phyloP scores from a whole-genome alignment of 352 stramenopile genomes.

The Phytophthora cryptogea region DNA sequence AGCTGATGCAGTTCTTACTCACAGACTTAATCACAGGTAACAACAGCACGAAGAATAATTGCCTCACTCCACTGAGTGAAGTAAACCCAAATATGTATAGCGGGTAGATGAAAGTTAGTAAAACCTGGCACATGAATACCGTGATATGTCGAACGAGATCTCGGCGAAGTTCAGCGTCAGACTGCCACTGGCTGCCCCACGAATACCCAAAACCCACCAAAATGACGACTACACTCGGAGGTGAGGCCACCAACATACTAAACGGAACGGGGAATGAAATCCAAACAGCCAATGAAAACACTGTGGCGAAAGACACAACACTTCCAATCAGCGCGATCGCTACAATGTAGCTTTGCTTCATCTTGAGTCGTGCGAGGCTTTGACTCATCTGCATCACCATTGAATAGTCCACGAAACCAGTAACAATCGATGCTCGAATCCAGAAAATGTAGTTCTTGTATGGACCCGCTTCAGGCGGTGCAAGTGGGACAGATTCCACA shows the following conservation, averaged over 20 bases:
- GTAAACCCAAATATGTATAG: slow-evolving; percentile 28
- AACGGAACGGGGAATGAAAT: slow-evolving; percentile 22
- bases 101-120: slow-evolving; percentile 32
- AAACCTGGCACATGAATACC: slow-evolving; percentile 30
- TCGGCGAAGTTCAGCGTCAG: slow-evolving; percentile 9
- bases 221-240: slow-evolving; percentile 13
- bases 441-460: slow-evolving; percentile 9
- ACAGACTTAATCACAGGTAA: slow-evolving; percentile 11
- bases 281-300: slow-evolving; percentile 12
- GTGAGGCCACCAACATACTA: slow-evolving; percentile 27
- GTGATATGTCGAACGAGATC: slow-evolving; percentile 11
- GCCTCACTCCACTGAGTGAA: slow-evolving; percentile 3
- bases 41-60: slow-evolving; percentile 7
- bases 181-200: slow-evolving; percentile 11
- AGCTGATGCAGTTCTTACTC: slow-evolving; percentile 29
- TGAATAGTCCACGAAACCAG: slow-evolving; percentile 4
- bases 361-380: neutral
- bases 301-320: neutral
- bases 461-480: slow-evolving; percentile 8
- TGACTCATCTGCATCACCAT: slow-evolving; percentile 6
- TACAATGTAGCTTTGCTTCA: neutral
- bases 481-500: slow-evolving; percentile 2
- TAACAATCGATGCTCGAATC: slow-evolving; percentile 7
- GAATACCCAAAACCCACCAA: slow-evolving; percentile 11
- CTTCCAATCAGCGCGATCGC: slow-evolving; percentile 1